Evolutionary conservation across 495 filamentous ascomycete species (phyloP).

Genomic region (Xeromyces bisporus): DNA sequence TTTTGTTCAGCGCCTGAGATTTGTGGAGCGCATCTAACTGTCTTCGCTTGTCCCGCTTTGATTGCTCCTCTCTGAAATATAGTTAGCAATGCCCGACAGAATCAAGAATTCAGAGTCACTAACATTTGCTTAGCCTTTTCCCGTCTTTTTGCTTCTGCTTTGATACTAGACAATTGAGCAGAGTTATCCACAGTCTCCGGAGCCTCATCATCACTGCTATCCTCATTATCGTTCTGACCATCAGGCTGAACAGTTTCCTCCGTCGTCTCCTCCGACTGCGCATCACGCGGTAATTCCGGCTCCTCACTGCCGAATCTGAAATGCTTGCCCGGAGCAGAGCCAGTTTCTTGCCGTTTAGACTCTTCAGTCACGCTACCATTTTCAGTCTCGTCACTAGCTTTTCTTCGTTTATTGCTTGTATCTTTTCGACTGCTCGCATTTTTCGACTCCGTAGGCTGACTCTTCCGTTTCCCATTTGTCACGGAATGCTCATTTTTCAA

Average conservation of each 20-base stretch:
- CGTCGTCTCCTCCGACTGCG: conserved; percentile 9
- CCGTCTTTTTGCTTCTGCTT: conserved; percentile 25
- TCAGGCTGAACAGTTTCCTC: conserved; percentile 10
- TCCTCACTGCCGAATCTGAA: conserved; percentile 32
- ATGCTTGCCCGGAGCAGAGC: conserved; percentile 16
- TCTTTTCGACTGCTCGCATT: conserved; percentile 13
- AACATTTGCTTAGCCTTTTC: conserved; percentile 21
- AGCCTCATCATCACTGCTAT: conserved; percentile 31
- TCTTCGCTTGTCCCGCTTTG: conserved; percentile 29
- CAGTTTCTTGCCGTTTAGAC: conserved; percentile 4
- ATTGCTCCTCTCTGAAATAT: conserved; percentile 22
- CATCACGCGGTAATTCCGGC: conserved; percentile 14
- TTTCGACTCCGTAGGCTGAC: conserved; percentile 7
- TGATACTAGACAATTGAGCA: conserved; percentile 23
- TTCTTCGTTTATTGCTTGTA: conserved; percentile 27
- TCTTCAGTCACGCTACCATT: conserved; percentile 9
- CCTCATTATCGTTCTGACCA: conserved; percentile 15
- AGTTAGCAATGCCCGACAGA: conserved; percentile 7
- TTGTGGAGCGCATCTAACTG: conserved; percentile 32
- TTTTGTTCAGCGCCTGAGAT: conserved; percentile 25
- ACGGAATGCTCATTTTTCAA: conserved; percentile 6
- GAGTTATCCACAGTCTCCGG: conserved; percentile 34
- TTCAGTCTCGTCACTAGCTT: conserved; percentile 6
- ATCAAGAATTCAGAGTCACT: conserved; percentile 3
- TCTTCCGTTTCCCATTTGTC: conserved; percentile 22